Evolutionary conservation across 2,329 filamentous ascomycete species (phyloP), one percentile per base, ranked within the genome.

Genomic region (Fusarium albidum): DNA sequence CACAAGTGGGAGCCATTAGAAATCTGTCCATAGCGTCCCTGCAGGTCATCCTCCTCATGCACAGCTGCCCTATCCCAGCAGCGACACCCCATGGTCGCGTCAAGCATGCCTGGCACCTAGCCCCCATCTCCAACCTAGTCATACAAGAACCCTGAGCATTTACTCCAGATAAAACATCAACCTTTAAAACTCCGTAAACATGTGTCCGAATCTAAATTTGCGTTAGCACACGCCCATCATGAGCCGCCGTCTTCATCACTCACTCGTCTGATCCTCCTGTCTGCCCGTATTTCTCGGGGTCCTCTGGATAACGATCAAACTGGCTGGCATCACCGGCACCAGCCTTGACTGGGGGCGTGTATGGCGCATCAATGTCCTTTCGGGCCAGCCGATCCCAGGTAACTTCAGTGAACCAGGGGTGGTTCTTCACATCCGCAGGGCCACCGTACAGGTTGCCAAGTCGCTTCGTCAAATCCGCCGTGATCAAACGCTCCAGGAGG

Each of bases 361-460:
- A 99, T 6, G 95, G 95, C 31, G 95, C 95, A 75, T 99, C 95
- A 57, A 99, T 99, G 68, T 99, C 95, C 77, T 97, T 98, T 73
- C 92, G 90, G 31, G 90, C 88, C 66, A 99, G 78, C 59, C 95
- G 83, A 69, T 99, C 95, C 95, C 95, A 99, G 3, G 95, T 98
- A 44, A 99, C 95, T 76, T 99, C 95, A 8, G 91, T 84, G 70
- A 99, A 99, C 95, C 95, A 99, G 2, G 90, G 83, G 70, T 99
- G 95, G 65, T 87, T 90, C 84, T 97, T 98, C 63, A 99, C 92
- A 71, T 98, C 95, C 67, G 90, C 86, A 33, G 91, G 87, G 27
- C 95, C 95, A 12, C 90, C 92, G 73, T 95, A 95, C 71, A 98
- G 77, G 75, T 99, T 99, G 45, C 95, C 95, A 68, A 99, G 77